Evolutionary conservation across 2,329 filamentous ascomycete genomes (phyloP).

Genomic region (Ilyonectria sp.): DNA sequence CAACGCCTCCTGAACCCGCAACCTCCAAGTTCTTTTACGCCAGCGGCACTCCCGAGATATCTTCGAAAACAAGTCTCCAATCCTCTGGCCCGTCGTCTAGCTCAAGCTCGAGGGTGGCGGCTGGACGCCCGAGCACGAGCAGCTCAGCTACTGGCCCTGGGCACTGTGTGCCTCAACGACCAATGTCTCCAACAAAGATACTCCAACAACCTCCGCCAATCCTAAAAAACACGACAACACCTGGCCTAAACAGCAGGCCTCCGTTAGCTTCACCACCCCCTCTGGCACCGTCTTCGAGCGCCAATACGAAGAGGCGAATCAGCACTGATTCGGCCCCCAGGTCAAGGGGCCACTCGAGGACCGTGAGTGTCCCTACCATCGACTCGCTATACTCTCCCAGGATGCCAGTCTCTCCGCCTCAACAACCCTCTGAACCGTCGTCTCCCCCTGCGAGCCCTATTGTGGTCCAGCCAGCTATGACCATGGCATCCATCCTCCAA

Average conservation of each 20-base stretch:
- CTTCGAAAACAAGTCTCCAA: conserved; percentile 53
- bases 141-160: conserved; percentile 41
- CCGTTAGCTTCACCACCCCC: conserved; percentile 56
- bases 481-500: conserved; percentile 71
- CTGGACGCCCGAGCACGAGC: conserved; percentile 57
- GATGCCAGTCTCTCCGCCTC: conserved; percentile 49
- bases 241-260: conserved; percentile 45
- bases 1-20: conserved; percentile 55
- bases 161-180: conserved; percentile 55
- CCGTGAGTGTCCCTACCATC: conserved; percentile 56
- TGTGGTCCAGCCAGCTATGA: conserved; percentile 55
- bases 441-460: conserved; percentile 56
- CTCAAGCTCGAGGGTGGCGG: conserved; percentile 60
- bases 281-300: conserved; percentile 50
- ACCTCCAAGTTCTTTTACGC: conserved; percentile 82
- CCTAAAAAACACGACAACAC: conserved; percentile 38
- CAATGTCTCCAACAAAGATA: conserved; percentile 67
- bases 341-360: conserved; percentile 57
- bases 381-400: conserved; percentile 56
- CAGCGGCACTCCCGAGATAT: conserved; percentile 72
- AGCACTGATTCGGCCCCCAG: conserved; percentile 60
- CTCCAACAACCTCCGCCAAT: conserved; percentile 40
- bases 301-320: conserved; percentile 57
- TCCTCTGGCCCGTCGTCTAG: conserved; percentile 61
- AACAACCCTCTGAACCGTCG: conserved; percentile 53